Percentiles rank a stretch among this genome's conserved stretches.
Evolutionary conservation across 2,329 filamentous ascomycete species (phyloP).

Genomic region (Penicillium polonicum): DNA sequence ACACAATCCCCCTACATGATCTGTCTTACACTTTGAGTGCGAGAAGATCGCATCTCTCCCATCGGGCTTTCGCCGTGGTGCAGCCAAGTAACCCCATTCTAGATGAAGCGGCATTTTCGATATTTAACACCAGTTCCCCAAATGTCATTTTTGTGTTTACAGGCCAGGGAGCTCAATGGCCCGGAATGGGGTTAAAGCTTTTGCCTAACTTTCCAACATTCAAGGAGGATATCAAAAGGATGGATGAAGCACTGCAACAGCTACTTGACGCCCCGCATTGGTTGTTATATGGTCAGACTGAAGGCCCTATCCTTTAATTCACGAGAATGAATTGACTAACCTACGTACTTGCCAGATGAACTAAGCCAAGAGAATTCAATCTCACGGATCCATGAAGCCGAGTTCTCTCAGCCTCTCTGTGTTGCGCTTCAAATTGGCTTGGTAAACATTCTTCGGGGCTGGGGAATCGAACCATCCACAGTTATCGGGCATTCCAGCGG

Average conservation of each 20-base stretch:
- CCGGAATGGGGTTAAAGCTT: constrained; percentile 33
- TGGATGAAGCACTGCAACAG: constrained; percentile 17
- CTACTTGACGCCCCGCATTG: constrained; percentile 6
- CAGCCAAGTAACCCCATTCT: neutral
- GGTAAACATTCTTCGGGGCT: constrained; percentile 27
- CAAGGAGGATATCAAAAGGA: constrained; percentile 13
- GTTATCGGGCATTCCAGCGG: constrained; percentile 39
- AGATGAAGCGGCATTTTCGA: neutral
- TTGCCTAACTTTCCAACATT: constrained; percentile 22
- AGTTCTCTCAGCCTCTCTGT: constrained; percentile 33
- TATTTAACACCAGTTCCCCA: neutral
- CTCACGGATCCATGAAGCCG: constrained; percentile 22
- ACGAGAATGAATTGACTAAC: neutral
- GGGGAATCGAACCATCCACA: constrained; percentile 23
- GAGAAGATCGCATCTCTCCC: constrained; percentile 15
- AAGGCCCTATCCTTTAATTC: neutral
- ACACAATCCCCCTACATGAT: constrained; percentile 3
- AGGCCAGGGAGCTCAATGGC: constrained; percentile 41
- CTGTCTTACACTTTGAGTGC: constrained; percentile 18
- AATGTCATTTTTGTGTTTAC: constrained; percentile 33
- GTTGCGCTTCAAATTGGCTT: constrained; percentile 38
- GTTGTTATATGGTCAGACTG: constrained; percentile 8
- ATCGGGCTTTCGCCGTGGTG: constrained; percentile 15
- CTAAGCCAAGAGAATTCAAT: neutral
- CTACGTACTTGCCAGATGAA: neutral